Conservation (phyloP, 257 asterid genomes). For the Nicotiana sylvestris region DNA sequence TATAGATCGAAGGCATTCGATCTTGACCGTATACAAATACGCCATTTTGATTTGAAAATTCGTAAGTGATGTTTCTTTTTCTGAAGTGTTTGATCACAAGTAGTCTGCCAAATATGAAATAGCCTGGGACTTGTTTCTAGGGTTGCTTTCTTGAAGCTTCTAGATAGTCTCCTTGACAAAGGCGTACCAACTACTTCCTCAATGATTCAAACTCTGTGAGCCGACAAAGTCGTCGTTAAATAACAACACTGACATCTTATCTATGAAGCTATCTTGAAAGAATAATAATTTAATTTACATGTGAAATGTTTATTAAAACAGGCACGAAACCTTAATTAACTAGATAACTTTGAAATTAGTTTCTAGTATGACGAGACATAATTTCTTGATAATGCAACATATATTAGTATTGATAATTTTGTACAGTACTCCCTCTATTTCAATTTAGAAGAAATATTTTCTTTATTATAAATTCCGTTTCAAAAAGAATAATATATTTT, state of each 20-base stretch:
- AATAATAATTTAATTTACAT: neutral
- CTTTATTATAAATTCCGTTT: too few relatives aligned
- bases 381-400: neutral
- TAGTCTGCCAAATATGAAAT: neutral
- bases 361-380: neutral
- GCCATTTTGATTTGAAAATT: too few relatives aligned
- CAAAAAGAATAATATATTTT: too few relatives aligned
- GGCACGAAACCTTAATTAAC: neutral
- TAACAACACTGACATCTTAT: neutral
- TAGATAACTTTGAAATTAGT: constrained; percentile 5
- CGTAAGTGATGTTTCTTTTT: too few relatives aligned
- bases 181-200: constrained; percentile 3
- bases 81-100: too few relatives aligned
- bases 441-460: too few relatives aligned
- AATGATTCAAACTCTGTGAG: neutral
- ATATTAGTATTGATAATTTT: too few relatives aligned
- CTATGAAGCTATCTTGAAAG: too few relatives aligned
- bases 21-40: too few relatives aligned
- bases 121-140: neutral
- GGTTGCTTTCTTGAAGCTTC: neutral
- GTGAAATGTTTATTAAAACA: neutral
- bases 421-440: too few relatives aligned
- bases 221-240: neutral
- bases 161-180: neutral
- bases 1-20: too few relatives aligned